These are phyloP conservation scores for Cetradonia linearis DNA, from an alignment of 495 filamentous ascomycete genomes.

Conservation along the genomic window DNA sequence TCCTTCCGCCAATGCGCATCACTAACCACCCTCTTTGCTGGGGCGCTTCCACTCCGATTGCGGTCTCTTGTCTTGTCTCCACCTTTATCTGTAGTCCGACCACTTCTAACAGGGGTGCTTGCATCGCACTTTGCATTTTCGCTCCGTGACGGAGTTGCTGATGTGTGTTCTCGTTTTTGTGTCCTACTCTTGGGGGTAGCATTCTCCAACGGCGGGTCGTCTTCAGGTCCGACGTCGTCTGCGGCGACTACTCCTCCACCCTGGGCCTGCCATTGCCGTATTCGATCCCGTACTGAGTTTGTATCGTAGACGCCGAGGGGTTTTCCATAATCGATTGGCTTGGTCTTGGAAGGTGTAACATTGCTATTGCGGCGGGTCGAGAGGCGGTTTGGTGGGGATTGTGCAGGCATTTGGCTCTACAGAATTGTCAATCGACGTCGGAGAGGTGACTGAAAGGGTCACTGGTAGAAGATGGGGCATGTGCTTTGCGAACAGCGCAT, in stretches of 20 bases:
- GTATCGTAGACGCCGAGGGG: slow-evolving; percentile 45
- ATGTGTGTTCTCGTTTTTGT: background rate
- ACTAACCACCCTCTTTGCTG: slow-evolving; percentile 69
- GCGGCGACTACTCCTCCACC: slow-evolving; percentile 48
- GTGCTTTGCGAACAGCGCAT: background rate
- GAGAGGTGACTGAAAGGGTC: slow-evolving; percentile 11
- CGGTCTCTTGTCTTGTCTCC: slow-evolving; percentile 23
- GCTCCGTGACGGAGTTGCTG: slow-evolving; percentile 18
- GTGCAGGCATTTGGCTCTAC: slow-evolving; percentile 38
- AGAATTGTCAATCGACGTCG: slow-evolving; percentile 11
- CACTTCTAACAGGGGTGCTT: slow-evolving; percentile 19
- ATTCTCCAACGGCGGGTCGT: slow-evolving; percentile 26
- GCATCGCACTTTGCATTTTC: slow-evolving; percentile 22
- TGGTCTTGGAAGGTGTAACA: slow-evolving; percentile 29
- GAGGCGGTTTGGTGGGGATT: slow-evolving; percentile 35
- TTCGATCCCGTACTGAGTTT: slow-evolving; percentile 54
- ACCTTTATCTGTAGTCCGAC: slow-evolving; percentile 25
- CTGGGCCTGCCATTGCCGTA: slow-evolving; percentile 68
- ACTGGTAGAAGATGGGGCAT: background rate
- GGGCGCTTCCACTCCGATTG: slow-evolving; percentile 43
- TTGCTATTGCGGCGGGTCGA: slow-evolving; percentile 35
- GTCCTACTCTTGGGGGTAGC: slow-evolving; percentile 21
- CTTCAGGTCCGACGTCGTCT: slow-evolving; percentile 33
- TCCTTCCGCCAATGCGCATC: slow-evolving; percentile 64
- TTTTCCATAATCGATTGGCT: slow-evolving; percentile 41